Evolutionary conservation across 169 alveolate genomes (phyloP).

Genomic region (Perkinsus marinus): DNA sequence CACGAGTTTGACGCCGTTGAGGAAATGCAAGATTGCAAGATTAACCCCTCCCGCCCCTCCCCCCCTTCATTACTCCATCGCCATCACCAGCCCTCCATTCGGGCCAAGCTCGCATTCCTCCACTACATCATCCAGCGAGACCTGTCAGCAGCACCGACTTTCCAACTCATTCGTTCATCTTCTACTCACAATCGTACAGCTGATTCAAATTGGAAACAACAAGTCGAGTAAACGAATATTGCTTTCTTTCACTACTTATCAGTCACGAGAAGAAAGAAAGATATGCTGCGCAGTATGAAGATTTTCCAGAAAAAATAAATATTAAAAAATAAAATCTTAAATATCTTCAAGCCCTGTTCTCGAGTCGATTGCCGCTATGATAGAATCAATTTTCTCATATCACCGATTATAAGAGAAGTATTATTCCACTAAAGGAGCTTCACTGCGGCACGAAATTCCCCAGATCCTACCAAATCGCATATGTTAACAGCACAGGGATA

Average conservation of each 20-base stretch:
- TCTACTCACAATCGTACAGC: too few species aligned
- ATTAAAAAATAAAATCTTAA: too few species aligned
- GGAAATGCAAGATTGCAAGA: not conserved
- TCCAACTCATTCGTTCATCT: too few species aligned
- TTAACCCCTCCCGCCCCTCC: not conserved
- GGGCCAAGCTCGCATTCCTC: slow-evolving; percentile 71
- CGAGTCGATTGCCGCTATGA: too few species aligned
- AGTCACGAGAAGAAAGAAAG: not conserved
- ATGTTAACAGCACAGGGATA: slow-evolving; percentile 68
- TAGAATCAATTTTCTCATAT: too few species aligned
- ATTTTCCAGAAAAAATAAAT: too few species aligned
- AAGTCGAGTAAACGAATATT: not conserved
- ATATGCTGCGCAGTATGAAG: not conserved
- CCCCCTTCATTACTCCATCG: slow-evolving; percentile 60
- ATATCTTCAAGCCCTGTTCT: too few species aligned
- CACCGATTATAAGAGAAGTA: too few species aligned
- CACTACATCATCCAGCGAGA: slow-evolving; percentile 68
- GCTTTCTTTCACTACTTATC: not conserved
- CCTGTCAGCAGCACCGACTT: not conserved
- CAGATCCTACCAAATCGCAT: slow-evolving; percentile 49
- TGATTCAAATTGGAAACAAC: too few species aligned
- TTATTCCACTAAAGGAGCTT: too few species aligned
- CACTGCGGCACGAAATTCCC: not conserved
- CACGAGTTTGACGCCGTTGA: too few species aligned
- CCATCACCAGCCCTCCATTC: slow-evolving; percentile 74